Evolutionary conservation across 2,329 filamentous ascomycete genomes (phyloP), one percentile per base, ranked within the genome.

Genomic region (Parafenestella ontariensis): DNA sequence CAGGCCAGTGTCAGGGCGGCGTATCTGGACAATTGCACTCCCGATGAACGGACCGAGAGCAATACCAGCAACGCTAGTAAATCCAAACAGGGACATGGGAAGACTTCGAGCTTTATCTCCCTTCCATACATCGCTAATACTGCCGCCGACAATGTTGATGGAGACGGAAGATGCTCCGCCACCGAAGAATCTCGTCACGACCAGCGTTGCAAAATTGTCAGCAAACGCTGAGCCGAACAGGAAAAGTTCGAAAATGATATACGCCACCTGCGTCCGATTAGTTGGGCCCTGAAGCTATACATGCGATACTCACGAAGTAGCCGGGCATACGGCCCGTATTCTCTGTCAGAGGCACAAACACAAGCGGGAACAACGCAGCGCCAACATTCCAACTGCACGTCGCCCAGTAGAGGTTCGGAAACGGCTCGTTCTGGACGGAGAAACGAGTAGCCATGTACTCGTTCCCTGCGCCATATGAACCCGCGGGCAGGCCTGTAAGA

Each of bases 11-110:
- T 52, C 48, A 2, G 62, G 64, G 29, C 73, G 73, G 8, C 66
- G 58, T 5, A 78, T 77, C 23, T 73, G 65, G 31, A 76, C 67
- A 41, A 79, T 78, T 0, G 75, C 72, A 29, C 71, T 71, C 7
- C 78, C 77, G 5, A 79, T 64, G 28, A 80, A 79, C 0, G 78
- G 78, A 0, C 78, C 78, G 5, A 80, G 60, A 1, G 78, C 76
- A 33, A 80, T 79, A 3, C 78, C 77, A 29, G 77, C 69, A 6
- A 80, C 77, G 52, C 72, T 77, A 0, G 77, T 79, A 29, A 79
- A 76, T 0, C 77, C 77, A 33, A 79, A 80, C 6, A 79, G 61
- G 0, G 77, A 77, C 76, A 80, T 78, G 0, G 78, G 78, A n/a
- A 78, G 45, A 51, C 76, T 79, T 5, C 77, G 69, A 5, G 72